Percentiles rank a stretch among this genome's conserved stretches.
Conservation (phyloP, 1,139 yeast species). For the Zygosaccharomyces sapae region DNA sequence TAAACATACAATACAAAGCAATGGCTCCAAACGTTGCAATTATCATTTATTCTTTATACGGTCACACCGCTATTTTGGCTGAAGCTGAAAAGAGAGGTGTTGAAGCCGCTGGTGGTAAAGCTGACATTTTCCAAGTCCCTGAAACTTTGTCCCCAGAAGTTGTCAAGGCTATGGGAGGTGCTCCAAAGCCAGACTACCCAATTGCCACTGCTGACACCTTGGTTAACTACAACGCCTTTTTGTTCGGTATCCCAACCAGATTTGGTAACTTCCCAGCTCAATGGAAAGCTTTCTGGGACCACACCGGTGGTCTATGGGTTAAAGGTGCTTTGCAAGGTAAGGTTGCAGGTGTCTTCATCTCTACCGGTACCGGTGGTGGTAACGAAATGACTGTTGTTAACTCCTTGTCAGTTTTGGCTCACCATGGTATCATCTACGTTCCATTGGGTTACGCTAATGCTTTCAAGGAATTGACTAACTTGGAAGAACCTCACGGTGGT, state of each 20-base stretch:
- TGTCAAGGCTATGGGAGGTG: constrained; percentile 58
- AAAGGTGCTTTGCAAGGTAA: constrained; percentile 70
- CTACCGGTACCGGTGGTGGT: constrained; percentile 82
- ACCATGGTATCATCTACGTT: constrained; percentile 75
- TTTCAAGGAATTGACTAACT: constrained; percentile 54
- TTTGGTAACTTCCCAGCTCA: constrained; percentile 80
- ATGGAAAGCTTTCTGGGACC: constrained; percentile 76
- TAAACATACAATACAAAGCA: not conserved
- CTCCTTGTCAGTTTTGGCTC: constrained; percentile 63
- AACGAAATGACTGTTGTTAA: constrained; percentile 69
- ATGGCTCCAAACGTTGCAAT: constrained; percentile 43
- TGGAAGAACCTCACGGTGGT: constrained; percentile 74
- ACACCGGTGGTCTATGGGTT: constrained; percentile 82
- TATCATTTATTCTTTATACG: constrained; percentile 76
- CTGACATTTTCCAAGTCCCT: constrained; percentile 70
- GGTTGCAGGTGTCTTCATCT: constrained; percentile 68
- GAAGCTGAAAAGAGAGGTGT: constrained; percentile 67
- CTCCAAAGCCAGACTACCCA: constrained; percentile 65
- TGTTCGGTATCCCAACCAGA: constrained; percentile 82
- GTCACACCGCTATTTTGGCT: constrained; percentile 68
- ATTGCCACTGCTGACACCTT: constrained; percentile 62
- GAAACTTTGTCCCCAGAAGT: constrained; percentile 72
- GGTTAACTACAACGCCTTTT: constrained; percentile 63
- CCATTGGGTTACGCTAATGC: constrained; percentile 75
- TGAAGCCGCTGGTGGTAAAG: constrained; percentile 67